These are phyloP conservation scores for Rhizopus sp. DNA, from an alignment of 371 early-diverging fungal genomes.

Conservation along the genomic window DNA sequence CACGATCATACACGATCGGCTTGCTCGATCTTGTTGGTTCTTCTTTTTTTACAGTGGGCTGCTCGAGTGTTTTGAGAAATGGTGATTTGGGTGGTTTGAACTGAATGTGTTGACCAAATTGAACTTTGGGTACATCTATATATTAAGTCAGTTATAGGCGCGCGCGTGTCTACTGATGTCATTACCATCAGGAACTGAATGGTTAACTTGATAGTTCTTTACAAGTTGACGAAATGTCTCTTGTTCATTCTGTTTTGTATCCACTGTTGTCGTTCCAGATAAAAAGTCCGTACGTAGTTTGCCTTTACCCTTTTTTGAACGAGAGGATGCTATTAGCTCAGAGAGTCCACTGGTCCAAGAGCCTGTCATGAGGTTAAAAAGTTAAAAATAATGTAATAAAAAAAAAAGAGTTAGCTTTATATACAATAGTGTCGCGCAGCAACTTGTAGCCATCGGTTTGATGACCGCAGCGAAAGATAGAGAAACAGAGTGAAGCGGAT, in stretches of 20 bases:
- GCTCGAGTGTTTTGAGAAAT: neutral
- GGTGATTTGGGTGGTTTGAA: neutral
- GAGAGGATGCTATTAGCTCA: neutral
- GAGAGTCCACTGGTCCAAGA: neutral
- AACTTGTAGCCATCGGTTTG: too few species aligned
- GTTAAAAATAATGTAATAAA: too few species aligned
- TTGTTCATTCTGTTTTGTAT: neutral
- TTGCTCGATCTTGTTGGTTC: neutral
- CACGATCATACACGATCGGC: slow-evolving; percentile 39
- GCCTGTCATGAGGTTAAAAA: neutral
- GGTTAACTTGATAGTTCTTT: neutral
- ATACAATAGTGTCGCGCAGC: too few species aligned
- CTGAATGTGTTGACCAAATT: neutral
- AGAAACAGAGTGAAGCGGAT: too few species aligned
- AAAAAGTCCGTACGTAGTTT: neutral
- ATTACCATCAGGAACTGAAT: neutral
- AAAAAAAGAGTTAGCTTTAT: too few species aligned
- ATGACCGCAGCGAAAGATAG: too few species aligned
- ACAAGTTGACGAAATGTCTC: neutral
- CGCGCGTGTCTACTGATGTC: neutral
- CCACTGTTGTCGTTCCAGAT: neutral
- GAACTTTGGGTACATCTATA: neutral
- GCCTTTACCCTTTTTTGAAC: slow-evolving; percentile 3
- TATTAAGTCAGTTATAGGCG: neutral
- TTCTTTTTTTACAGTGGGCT: neutral